Conservation (phyloP, 73 alveolate genomes). For the Uronychia binucleata region DNA sequence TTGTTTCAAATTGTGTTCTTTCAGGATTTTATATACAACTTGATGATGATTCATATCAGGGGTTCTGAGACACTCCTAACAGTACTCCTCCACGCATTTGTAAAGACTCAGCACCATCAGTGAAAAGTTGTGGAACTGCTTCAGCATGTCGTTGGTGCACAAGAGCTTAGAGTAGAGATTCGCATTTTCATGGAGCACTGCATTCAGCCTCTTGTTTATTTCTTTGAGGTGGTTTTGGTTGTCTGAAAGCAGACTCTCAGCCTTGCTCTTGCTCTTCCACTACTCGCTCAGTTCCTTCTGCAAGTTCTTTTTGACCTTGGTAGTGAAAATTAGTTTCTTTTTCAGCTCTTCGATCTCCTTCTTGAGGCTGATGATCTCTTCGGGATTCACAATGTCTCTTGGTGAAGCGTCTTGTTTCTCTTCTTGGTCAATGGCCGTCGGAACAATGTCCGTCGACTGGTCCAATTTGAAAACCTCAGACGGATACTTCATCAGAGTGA, state of each 20-base stretch:
- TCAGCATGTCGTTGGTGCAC: background rate
- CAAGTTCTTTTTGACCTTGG: background rate
- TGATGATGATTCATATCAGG: background rate
- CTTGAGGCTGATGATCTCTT: background rate
- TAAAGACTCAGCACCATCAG: background rate
- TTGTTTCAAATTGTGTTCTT: background rate
- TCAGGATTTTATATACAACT: background rate
- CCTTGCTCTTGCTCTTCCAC: background rate
- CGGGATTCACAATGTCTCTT: background rate
- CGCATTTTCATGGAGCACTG: background rate
- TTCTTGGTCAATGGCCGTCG: background rate
- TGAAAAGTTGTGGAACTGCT: background rate
- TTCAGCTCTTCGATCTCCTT: background rate
- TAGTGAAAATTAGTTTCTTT: background rate
- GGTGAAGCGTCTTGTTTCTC: background rate
- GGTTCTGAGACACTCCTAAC: background rate
- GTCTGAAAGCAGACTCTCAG: background rate
- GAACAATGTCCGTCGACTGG: no score
- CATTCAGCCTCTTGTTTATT: background rate
- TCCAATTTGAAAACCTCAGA: background rate
- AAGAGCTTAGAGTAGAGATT: background rate
- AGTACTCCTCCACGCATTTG: background rate
- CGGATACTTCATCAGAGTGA: background rate
- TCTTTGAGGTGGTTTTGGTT: background rate
- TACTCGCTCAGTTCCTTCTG: background rate